Evolutionary conservation across 495 filamentous ascomycete species (phyloP).

Genomic region (Penicillium antarcticum): DNA sequence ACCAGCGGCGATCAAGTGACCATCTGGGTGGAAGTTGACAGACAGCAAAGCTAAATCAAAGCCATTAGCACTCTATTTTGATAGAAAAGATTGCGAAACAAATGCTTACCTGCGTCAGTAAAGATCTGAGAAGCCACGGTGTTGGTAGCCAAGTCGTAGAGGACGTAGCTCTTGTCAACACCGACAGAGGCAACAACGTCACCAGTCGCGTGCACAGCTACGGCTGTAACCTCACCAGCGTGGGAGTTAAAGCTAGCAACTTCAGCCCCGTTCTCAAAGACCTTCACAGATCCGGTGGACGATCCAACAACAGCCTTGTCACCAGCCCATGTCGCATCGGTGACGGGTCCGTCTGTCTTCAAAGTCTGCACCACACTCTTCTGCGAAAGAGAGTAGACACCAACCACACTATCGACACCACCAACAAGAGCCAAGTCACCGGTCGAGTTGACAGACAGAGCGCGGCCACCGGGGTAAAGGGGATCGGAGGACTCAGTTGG

Average conservation of each 20-base stretch:
- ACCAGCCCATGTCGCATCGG: conserved; percentile 76
- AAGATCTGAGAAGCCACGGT: conserved; percentile 72
- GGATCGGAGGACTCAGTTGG: conserved; percentile 56
- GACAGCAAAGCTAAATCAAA: conserved; percentile 63
- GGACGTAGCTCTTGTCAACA: conserved; percentile 86
- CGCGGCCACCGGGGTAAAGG: conserved; percentile 60
- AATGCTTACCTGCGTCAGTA: conserved; percentile 71
- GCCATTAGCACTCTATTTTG: conserved; percentile 5
- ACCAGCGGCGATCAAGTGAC: conserved; percentile 86
- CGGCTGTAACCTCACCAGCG: conserved; percentile 71
- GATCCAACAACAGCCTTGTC: conserved; percentile 68
- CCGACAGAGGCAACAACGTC: conserved; percentile 86
- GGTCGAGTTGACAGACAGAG: conserved; percentile 61
- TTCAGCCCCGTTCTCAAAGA: conserved; percentile 67
- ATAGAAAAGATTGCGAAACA: neutral
- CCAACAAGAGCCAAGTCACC: conserved; percentile 75
- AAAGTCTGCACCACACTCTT: conserved; percentile 66
- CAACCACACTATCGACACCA: conserved; percentile 70
- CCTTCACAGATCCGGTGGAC: conserved; percentile 70
- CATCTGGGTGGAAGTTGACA: conserved; percentile 90
- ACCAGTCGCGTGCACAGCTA: conserved; percentile 80
- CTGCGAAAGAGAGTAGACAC: conserved; percentile 73
- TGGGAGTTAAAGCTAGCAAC: conserved; percentile 68
- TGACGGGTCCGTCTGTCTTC: conserved; percentile 65
- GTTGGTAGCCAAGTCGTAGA: conserved; percentile 74